Evolutionary conservation across 2,329 filamentous ascomycete species (phyloP).

Genomic region (Pestalotiopsis sp.): DNA sequence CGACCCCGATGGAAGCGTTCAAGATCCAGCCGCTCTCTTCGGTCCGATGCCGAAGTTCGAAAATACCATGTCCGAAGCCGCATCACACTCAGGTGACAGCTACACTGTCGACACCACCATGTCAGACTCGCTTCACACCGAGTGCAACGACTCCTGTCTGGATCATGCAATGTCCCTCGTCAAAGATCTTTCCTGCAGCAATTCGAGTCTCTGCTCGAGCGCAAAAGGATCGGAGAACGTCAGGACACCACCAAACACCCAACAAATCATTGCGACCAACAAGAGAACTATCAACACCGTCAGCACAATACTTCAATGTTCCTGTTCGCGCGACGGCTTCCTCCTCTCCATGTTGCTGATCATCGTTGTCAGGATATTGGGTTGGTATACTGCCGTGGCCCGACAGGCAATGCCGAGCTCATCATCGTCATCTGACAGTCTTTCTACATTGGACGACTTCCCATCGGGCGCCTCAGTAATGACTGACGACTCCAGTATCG

Average conservation of each 20-base stretch:
- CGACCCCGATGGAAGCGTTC: not conserved
- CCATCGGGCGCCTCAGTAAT: not conserved
- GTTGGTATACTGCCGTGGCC: not conserved
- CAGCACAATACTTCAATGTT: not conserved
- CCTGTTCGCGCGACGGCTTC: not conserved
- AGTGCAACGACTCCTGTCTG: not conserved
- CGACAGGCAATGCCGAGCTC: not conserved
- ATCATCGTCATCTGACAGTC: not conserved
- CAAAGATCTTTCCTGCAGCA: not conserved
- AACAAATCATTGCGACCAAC: not conserved
- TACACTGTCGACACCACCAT: not conserved
- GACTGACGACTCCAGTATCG: not conserved
- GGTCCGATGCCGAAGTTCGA: not conserved
- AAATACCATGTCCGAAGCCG: not conserved
- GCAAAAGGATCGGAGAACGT: not conserved
- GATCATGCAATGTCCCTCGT: not conserved
- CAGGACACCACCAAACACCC: not conserved
- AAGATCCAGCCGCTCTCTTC: not conserved
- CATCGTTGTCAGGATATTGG: not conserved
- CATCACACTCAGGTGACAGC: not conserved
- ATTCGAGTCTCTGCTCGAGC: not conserved
- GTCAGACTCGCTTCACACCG: not conserved
- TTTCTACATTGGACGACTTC: not conserved
- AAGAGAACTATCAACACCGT: slow-evolving; percentile 26
- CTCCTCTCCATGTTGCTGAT: not conserved